Conservation (phyloP, 306 rosid species). For the Canavalia gladiata region DNA sequence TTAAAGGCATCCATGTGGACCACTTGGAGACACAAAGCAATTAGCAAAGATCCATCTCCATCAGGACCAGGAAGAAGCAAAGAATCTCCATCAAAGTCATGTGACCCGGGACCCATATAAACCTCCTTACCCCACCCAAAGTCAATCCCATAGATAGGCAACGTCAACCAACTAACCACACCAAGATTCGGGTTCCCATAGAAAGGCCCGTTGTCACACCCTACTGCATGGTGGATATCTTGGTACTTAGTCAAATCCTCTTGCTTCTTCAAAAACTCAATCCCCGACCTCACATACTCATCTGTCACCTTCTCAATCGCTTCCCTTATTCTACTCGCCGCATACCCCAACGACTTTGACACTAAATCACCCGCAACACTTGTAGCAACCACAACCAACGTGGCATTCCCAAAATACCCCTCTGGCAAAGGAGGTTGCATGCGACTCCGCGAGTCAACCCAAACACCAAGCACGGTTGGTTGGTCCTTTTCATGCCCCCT, state of each 20-base stretch:
- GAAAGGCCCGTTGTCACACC: constrained; percentile 50
- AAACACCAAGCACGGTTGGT: constrained; percentile 50
- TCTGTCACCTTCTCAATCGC: constrained; percentile 61
- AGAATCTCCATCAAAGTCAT: constrained; percentile 61
- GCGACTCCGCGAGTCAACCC: constrained; percentile 58
- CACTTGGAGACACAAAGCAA: constrained; percentile 61
- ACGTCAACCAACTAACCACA: constrained; percentile 65
- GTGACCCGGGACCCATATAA: constrained; percentile 62
- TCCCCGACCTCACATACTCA: constrained; percentile 52
- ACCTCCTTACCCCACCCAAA: constrained; percentile 78
- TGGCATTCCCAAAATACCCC: constrained; percentile 69
- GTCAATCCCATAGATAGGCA: constrained; percentile 65
- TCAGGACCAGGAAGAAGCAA: constrained; percentile 50
- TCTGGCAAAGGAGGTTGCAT: constrained; percentile 57
- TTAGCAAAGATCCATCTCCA: constrained; percentile 60
- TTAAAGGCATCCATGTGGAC: constrained; percentile 64
- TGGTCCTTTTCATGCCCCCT: constrained; percentile 55
- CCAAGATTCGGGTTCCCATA: constrained; percentile 63
- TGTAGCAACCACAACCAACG: constrained; percentile 57
- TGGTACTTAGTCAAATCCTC: constrained; percentile 61
- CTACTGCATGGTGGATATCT: constrained; percentile 55
- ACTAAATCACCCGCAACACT: constrained; percentile 61
- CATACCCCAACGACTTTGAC: constrained; percentile 63
- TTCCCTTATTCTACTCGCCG: constrained; percentile 61
- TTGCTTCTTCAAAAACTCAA: constrained; percentile 59